Evolutionary conservation across 306 rosid species (phyloP), one percentile per base, ranked within the genome.

Genomic region (Dryas drummondii): DNA sequence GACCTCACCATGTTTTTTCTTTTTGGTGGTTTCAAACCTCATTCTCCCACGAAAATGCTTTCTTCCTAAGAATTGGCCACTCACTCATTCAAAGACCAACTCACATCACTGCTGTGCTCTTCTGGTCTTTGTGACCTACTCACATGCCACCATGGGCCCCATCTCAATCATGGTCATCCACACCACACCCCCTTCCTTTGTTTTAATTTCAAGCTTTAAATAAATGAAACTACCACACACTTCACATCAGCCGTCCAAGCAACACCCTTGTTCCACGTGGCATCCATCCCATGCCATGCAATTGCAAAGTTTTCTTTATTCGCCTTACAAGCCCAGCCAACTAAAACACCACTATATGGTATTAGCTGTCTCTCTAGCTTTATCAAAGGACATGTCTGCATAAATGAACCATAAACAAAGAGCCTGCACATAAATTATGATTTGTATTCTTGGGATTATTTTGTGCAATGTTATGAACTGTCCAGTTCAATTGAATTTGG

Each of bases 121-220:
- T 32, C 48, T 72, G 49, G 68, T 60, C n/a, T 54, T 17, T 55
- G 62, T 17, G 63, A 55, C 63, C 61, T 17, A 70, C 41, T 12
- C 74, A 41, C 61, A 54, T 54, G 62, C 62, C 9, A 57, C 9
- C 1, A 7, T 41, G 76, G 67, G 75, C 51, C n/a, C 76, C 68
- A 46, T 46, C 44, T 6, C 49, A 9, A 45, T 72, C 37, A 32
- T 32, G 37, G 37, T 32, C 37, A 32, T 32, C 37, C 37, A 32
- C 32, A 27, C 32, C 32, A 27, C 37, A 32, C 37, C 37, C 37
- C 37, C 37, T 32, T 32, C 37, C 37, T 22, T 22, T 22, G 0
- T 22, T 22, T 22, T 22, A 22, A 22, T 22, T 22, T 22, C 22
- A 22, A 22, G 22, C 22, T 22, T 22, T 22, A 22, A 22, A 22